Evolutionary conservation across 2,329 filamentous ascomycete genomes (phyloP).

Genomic region (Stagonosporopsis tanaceti): DNA sequence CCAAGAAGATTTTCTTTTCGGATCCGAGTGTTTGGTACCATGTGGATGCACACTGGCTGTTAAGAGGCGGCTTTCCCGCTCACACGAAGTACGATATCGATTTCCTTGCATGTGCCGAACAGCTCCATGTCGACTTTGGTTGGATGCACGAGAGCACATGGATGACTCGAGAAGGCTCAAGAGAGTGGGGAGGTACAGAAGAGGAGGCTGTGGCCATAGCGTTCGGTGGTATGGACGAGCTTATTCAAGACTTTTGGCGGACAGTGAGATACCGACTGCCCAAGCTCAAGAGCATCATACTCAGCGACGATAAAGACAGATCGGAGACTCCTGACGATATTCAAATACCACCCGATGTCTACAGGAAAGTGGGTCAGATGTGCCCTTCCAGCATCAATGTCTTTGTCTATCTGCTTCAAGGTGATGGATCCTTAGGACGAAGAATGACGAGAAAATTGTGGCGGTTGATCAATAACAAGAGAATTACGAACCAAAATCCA

Average conservation of each 20-base stretch:
- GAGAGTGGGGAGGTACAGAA: conserved; percentile 5
- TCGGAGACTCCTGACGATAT: not conserved
- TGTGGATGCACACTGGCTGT: conserved; percentile 20
- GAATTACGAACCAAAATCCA: too few relatives aligned
- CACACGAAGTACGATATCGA: conserved; percentile 7
- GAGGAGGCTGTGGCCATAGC: conserved; percentile 6
- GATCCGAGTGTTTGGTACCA: conserved; percentile 12
- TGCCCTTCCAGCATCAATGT: conserved; percentile 9
- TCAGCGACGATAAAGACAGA: conserved; percentile 11
- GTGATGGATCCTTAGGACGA: conserved; percentile 1
- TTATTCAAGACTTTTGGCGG: conserved; percentile 7
- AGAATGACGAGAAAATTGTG: conserved; percentile 6
- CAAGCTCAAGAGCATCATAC: not conserved
- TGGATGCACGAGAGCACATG: conserved; percentile 7
- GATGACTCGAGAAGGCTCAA: not conserved
- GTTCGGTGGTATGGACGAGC: conserved; percentile 1
- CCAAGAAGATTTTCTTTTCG: conserved; percentile 21
- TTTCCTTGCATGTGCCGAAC: conserved; percentile 4
- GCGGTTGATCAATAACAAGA: not conserved
- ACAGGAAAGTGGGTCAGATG: conserved; percentile 9
- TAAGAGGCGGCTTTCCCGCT: conserved; percentile 13
- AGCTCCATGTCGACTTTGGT: conserved; percentile 8
- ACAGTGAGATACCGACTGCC: conserved; percentile 7
- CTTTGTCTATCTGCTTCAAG: conserved; percentile 6
- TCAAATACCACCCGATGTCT: conserved; percentile 2